phyloP scores from a whole-genome alignment of 257 asterid genomes.

The Fraxinus americana region DNA sequence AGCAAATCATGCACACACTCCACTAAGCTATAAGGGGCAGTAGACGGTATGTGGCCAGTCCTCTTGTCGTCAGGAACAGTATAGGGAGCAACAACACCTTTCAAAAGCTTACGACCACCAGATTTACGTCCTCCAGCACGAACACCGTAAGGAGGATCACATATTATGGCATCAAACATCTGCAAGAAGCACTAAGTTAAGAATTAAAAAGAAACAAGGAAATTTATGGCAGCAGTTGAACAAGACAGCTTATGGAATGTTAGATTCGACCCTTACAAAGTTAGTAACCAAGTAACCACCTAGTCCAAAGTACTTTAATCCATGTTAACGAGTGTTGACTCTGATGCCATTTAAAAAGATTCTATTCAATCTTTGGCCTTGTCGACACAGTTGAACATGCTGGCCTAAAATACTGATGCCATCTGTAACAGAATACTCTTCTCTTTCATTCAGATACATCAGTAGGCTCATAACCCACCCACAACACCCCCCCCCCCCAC shows the following conservation, averaged over 20 bases:
- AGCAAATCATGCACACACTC: slow-evolving; percentile 98
- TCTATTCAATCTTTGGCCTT: neutral
- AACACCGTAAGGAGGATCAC: slow-evolving; percentile 99
- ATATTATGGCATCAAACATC: slow-evolving; percentile 93
- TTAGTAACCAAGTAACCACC: neutral
- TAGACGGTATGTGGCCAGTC: slow-evolving; percentile 90
- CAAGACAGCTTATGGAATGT: neutral
- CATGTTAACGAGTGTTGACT: neutral
- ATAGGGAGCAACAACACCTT: slow-evolving; percentile 82
- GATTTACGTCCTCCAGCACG: slow-evolving; percentile 99
- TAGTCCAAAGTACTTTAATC: neutral
- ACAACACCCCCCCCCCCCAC: too few relatives aligned
- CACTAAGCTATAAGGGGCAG: slow-evolving; percentile 89
- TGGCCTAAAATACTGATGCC: neutral
- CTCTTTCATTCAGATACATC: neutral
- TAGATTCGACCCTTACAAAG: neutral
- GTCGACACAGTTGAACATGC: neutral
- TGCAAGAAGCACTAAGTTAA: slow-evolving; percentile 27
- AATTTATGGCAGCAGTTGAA: neutral
- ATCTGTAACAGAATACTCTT: neutral
- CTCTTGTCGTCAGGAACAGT: slow-evolving; percentile 92
- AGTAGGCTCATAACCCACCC: neutral
- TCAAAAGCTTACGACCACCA: slow-evolving; percentile 98
- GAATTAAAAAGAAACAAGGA: neutral
- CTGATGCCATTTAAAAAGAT: neutral